A percentile compares a stretch with the other conserved stretches of the same genome.
Conservation (phyloP, 106 monocot genomes). For the Xerophyta viscosa region DNA sequence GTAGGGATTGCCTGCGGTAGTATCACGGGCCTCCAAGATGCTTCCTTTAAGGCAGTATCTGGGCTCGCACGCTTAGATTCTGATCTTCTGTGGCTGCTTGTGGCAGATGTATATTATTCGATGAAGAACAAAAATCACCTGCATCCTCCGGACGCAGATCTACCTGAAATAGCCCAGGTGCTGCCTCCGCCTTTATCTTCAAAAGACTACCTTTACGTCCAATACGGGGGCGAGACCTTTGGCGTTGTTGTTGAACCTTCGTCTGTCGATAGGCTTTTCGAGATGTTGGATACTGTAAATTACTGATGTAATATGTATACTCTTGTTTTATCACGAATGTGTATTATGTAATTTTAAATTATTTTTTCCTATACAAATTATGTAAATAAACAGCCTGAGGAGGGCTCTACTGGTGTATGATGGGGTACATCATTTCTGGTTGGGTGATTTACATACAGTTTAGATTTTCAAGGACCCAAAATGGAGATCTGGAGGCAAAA, state of each 20-base stretch:
- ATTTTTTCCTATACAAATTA: no score
- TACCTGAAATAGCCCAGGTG: conserved; percentile 34
- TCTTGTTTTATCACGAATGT: neutral
- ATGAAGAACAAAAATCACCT: conserved; percentile 32
- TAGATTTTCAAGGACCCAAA: no score
- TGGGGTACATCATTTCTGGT: no score
- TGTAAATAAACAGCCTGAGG: no score
- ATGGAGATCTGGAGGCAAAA: no score
- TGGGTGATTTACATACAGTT: no score
- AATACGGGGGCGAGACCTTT: conserved; percentile 54
- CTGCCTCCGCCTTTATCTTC: conserved; percentile 54
- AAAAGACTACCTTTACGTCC: conserved; percentile 60
- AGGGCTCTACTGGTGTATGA: no score
- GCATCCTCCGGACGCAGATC: conserved; percentile 23
- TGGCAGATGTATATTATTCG: conserved; percentile 74
- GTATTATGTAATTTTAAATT: no score
- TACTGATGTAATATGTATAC: neutral
- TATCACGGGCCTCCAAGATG: conserved; percentile 40
- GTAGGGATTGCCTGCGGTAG: conserved; percentile 76
- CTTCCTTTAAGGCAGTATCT: conserved; percentile 53
- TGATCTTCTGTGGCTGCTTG: conserved; percentile 84
- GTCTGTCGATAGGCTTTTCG: conserved; percentile 47
- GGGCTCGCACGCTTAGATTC: conserved; percentile 68
- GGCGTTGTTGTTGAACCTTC: conserved; percentile 56
- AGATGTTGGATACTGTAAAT: conserved; percentile 29